Evolutionary conservation across 1,139 yeast genomes (phyloP).

Genomic region (Blastobotrys indianensis): DNA sequence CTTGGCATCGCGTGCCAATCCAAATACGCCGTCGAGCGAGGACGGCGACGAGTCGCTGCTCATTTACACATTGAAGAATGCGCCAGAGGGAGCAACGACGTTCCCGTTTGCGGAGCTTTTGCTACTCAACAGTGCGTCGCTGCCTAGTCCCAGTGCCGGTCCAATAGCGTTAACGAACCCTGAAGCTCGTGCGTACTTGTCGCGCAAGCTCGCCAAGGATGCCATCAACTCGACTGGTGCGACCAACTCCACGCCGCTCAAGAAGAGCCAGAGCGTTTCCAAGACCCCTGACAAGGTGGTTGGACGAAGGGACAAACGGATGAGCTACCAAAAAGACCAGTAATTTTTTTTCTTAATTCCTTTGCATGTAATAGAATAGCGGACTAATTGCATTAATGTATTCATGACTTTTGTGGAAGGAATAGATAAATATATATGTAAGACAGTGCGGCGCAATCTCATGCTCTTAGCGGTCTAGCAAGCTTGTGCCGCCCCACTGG

Average conservation of each 20-base stretch:
- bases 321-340: too few species aligned
- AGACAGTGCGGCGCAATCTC: too few species aligned
- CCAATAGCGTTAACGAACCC: conserved; percentile 16
- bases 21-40: conserved; percentile 24
- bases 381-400: too few species aligned
- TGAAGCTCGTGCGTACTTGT: conserved; percentile 9
- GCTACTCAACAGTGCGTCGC: conserved; percentile 53
- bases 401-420: too few species aligned
- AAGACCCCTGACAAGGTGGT: too few species aligned
- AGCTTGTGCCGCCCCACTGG: too few species aligned
- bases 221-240: background rate
- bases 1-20: conserved; percentile 39
- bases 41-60: conserved; percentile 26
- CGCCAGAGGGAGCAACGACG: conserved; percentile 23
- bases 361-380: too few species aligned
- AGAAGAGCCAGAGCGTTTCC: too few species aligned
- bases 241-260: background rate
- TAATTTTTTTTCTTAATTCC: too few species aligned
- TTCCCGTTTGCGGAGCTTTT: conserved; percentile 75
- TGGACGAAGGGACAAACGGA: too few species aligned
- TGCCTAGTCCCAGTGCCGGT: conserved; percentile 27
- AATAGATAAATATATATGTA: too few species aligned
- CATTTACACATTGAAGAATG: conserved; percentile 26
- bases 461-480: too few species aligned
- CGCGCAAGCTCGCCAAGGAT: conserved; percentile 12